Conservation (phyloP, 176 grass and related monocot genomes). For the Thalia dealbata region DNA sequence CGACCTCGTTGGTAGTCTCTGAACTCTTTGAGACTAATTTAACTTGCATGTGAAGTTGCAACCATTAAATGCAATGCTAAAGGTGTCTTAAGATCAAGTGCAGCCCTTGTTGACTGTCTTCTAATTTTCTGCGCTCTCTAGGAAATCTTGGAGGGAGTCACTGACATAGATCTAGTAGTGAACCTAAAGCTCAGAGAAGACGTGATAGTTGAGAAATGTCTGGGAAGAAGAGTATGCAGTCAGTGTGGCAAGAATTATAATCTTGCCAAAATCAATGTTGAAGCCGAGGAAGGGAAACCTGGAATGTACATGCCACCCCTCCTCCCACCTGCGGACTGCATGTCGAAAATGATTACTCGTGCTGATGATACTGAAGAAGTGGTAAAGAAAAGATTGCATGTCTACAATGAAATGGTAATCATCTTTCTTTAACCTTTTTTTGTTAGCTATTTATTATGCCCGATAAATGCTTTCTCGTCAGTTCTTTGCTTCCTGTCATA, state of each 20-base stretch:
- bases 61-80: too few species aligned
- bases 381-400: slow-evolving; percentile 55
- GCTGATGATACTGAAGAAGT: slow-evolving; percentile 86
- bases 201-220: slow-evolving; percentile 80
- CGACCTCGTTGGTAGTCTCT: too few species aligned
- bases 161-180: slow-evolving; percentile 86
- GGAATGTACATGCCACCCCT: slow-evolving; percentile 73
- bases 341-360: slow-evolving; percentile 64
- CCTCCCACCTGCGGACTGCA: slow-evolving; percentile 69
- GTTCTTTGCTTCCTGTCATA: neutral
- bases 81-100: too few species aligned
- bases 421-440: neutral
- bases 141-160: slow-evolving; percentile 79
- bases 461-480: neutral
- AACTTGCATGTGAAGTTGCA: too few species aligned
- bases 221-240: slow-evolving; percentile 77
- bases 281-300: slow-evolving; percentile 62
- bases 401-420: slow-evolving; percentile 78
- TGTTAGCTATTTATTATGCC: neutral
- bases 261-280: slow-evolving; percentile 71
- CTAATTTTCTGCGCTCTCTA: slow-evolving; percentile 17
- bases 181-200: slow-evolving; percentile 97
- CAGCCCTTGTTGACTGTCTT: too few species aligned
- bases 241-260: slow-evolving; percentile 85
- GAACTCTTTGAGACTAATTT: too few species aligned